phyloP scores from a whole-genome alignment of 2,329 filamentous ascomycete species.

The Phyllosticta capitalensis region DNA sequence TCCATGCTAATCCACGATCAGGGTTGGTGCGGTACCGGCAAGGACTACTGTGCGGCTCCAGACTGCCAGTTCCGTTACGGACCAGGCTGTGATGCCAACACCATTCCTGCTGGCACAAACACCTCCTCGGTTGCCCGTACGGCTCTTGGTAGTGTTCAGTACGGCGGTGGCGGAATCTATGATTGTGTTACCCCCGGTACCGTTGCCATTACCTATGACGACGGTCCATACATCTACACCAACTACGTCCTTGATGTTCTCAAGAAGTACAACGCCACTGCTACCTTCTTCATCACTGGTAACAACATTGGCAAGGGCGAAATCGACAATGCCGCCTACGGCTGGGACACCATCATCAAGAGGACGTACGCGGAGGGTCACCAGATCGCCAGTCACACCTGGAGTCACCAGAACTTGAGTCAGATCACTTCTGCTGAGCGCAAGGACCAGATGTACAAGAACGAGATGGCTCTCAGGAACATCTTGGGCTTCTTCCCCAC shows the following conservation, averaged over 20 bases:
- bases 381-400: constrained; percentile 52
- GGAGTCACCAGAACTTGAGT: constrained; percentile 43
- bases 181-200: constrained; percentile 46
- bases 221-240: constrained; percentile 56
- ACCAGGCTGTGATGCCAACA: constrained; percentile 52
- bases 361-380: constrained; percentile 47
- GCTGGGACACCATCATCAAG: constrained; percentile 43
- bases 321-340: constrained; percentile 42
- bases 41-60: constrained; percentile 50
- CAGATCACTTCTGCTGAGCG: constrained; percentile 35
- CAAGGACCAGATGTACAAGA: constrained; percentile 42
- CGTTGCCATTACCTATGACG: constrained; percentile 58
- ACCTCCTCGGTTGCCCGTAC: constrained; percentile 45
- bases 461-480: constrained; percentile 47
- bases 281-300: constrained; percentile 58
- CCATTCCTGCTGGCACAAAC: constrained; percentile 44
- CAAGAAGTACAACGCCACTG: constrained; percentile 49
- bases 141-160: constrained; percentile 44
- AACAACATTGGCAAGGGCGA: constrained; percentile 48
- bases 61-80: constrained; percentile 53
- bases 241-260: constrained; percentile 53
- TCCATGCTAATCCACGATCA: neutral
- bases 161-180: constrained; percentile 50
- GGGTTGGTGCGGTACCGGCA: constrained; percentile 45
- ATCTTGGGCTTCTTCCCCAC: constrained; percentile 48